Base-by-base conservation (phyloP, 495 filamentous ascomycete species). In the Aspergillus sclerotiicarbonarius region DNA sequence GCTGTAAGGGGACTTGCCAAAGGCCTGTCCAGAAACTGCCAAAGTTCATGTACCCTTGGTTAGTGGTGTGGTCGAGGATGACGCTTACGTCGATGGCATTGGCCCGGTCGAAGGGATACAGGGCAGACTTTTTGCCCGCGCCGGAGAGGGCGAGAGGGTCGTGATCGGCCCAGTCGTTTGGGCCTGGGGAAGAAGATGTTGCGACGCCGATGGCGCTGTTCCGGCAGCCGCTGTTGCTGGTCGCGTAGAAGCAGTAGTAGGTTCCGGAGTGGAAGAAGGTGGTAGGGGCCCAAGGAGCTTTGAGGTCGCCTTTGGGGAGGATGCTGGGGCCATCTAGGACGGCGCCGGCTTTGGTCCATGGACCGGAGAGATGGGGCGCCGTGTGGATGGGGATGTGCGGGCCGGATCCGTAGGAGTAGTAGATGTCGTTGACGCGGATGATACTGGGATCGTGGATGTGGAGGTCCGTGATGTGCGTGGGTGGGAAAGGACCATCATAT, bases 1-100 rank as follows among this genome's bases (percentile, higher is more conserved):
- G 41, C 12, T 58, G 71, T 72, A 90, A 76, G 6, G 77, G 67
- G 6, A 86, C 81, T 66, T 89, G 85, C 71, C 84, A 86, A 54
- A 90, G 79, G 49, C 87, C 86, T 9, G 75, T 73, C 88, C 88
- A 93, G 71, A 88, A 93, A 39, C 79, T 83, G 13, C 89, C 89
- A 51, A 86, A 93, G 19, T 74, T 83, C 51, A 92, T 69, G 58
- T 82, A 83, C 39, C 80, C 81, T 0, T 70, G 62, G 13, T 31
- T 7, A 8, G 6, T 25, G 46, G 29, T 16, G 25, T 50, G 15
- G 25, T 32, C 47, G 6, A 77, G 30, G 49, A 90, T 62, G 0
- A 88, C 69, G 59, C 84, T 86, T 0, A 79, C 71, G 61, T 93
- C 89, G 61, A 93, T 91, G n/a, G 87, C 84, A 59, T 92, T 91